These are phyloP conservation scores for Flaveria brownii DNA, from an alignment of 129 eudicot species.

Conservation along the genomic window DNA sequence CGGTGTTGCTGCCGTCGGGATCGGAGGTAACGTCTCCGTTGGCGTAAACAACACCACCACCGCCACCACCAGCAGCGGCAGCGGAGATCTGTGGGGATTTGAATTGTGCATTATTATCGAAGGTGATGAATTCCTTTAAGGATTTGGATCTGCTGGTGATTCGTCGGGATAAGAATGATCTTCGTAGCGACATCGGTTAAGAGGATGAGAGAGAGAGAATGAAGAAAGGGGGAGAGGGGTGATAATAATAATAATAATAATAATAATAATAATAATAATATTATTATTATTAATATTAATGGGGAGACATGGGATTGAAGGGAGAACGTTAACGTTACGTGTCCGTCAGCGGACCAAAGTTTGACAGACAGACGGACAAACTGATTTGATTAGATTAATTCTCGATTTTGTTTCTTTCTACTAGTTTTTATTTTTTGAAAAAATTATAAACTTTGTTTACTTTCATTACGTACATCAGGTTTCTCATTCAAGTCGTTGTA, in stretches of 20 bases:
- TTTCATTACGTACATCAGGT: too few relatives aligned
- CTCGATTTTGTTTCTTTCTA: conserved; percentile 7
- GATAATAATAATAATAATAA: neutral
- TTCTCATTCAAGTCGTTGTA: too few relatives aligned
- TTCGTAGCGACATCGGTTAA: conserved; percentile 43
- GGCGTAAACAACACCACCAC: neutral
- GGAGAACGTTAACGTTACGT: conserved; percentile 30
- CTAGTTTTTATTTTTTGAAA: neutral
- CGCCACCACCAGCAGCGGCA: too few relatives aligned
- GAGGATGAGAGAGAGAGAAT: conserved; percentile 6
- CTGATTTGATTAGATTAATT: neutral
- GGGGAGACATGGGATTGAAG: conserved; percentile 19
- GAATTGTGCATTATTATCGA: conserved; percentile 30
- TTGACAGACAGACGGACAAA: conserved; percentile 31
- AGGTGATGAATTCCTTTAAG: conserved; percentile 26
- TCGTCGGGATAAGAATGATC: conserved; percentile 63
- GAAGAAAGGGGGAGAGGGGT: conserved; percentile 3
- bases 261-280: neutral
- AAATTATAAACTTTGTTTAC: neutral
- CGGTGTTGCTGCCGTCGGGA: conserved; percentile 21
- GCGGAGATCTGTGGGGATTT: conserved; percentile 11
- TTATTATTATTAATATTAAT: too few relatives aligned
- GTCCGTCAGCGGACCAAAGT: conserved; percentile 30
- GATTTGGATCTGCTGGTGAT: conserved; percentile 50
- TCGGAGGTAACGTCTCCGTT: conserved; percentile 27